Evolutionary conservation across 495 filamentous ascomycete species (phyloP), one percentile per base, ranked within the genome.

Genomic region (Geoglossum glabrum): DNA sequence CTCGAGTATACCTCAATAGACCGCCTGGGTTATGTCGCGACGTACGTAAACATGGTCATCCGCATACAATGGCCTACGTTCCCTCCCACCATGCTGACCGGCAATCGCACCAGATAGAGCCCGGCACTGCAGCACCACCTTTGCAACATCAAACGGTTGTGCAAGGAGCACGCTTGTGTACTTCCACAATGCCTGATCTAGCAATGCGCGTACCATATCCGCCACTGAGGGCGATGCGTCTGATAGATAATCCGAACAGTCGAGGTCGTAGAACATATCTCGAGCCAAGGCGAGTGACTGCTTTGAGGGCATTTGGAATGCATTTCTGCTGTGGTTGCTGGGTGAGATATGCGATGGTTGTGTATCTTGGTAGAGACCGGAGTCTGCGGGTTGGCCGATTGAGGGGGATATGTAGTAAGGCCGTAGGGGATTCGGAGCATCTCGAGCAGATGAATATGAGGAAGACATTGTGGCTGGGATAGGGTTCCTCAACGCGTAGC

Each of bases 121-220:
- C 65, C 83, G 81, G 43, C 87, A 81, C 70, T 98, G 92, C 64
- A 97, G 68, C 52, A 97, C 76, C 3, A 79, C 93, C 79, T 95
- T 97, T 63, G 90, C 87, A 58, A 95, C 88, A 70, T 96, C 90
- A 67, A 97, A 95, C 23, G 92, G 92, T 67, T 97, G 92, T n/a
- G 86, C 81, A 61, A 93, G 78, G 61, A 95, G 65, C 19, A 92
- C 78, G 60, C 80, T 81, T 31, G 78, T 80, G 68, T 98, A 98
- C 64, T 87, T 90, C 75, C 87, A 86, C 66, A 90, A 61, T 54
- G 89, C 80, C 63, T 87, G 80, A 65, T 95, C 86, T 31, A 93
- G 60, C 30, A 87, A 70, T 52, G 79, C 80, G 61, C 81, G 83
- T 25, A 87, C 69, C 56, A 82, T 80, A 60, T 85, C 82, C 31